phyloP scores from a whole-genome alignment of 257 asterid genomes.

The Plantago ovata region DNA sequence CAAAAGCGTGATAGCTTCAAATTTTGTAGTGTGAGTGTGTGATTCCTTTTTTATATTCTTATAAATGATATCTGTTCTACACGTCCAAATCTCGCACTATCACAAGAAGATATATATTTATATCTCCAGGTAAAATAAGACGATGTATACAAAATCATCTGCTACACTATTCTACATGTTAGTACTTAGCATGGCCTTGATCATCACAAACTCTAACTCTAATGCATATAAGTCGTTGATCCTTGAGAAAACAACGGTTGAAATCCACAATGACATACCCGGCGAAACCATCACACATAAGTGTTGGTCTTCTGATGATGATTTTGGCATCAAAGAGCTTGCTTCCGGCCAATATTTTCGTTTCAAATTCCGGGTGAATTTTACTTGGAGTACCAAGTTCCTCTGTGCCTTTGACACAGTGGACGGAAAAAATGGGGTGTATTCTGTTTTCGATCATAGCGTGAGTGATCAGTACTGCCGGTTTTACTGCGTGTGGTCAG shows the following conservation, averaged over 20 bases:
- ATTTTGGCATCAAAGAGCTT: neutral
- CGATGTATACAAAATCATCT: neutral
- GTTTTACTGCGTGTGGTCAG: neutral
- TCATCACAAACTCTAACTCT: neutral
- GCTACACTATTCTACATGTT: neutral
- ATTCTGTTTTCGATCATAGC: neutral
- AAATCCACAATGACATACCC: constrained; percentile 1
- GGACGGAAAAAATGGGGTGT: neutral
- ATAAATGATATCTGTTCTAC: too few species aligned
- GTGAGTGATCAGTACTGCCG: neutral
- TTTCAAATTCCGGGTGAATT: neutral
- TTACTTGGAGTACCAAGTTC: neutral
- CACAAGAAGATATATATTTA: too few species aligned
- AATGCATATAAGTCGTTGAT: neutral
- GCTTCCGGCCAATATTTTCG: neutral
- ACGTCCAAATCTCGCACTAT: too few species aligned
- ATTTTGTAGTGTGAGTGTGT: too few species aligned
- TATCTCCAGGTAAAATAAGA: neutral
- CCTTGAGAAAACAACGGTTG: neutral
- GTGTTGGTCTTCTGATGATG: neutral
- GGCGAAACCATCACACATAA: neutral
- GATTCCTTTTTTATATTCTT: too few species aligned
- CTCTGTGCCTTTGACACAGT: neutral
- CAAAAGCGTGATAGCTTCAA: too few species aligned
- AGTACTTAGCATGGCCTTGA: neutral